A percentile compares a stretch with the other conserved stretches of the same genome.
These are phyloP conservation scores for Macrocybe gigantea DNA, from an alignment of 768 basidiomycete genomes.

Conservation along the genomic window DNA sequence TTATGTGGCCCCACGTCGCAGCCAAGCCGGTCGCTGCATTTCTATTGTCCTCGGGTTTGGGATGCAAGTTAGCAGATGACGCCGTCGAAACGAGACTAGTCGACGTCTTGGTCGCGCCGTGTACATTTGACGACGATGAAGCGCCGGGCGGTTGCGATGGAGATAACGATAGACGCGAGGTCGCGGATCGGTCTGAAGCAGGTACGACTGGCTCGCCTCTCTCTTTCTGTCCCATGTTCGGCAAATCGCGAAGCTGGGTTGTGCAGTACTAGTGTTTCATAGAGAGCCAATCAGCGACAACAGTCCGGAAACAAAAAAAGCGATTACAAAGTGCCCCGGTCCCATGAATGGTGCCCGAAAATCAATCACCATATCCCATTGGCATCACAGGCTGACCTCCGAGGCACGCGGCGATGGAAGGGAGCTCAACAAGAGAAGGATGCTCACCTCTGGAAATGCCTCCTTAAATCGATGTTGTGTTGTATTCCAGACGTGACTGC, in stretches of 20 bases:
- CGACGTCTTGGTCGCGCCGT: too few relatives aligned
- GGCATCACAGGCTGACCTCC: too few relatives aligned
- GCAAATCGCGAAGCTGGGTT: slow-evolving; percentile 62
- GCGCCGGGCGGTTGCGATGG: background rate
- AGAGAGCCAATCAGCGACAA: slow-evolving; percentile 6
- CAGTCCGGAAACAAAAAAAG: too few relatives aligned
- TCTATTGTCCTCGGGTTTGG: slow-evolving; percentile 19
- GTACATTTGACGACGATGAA: slow-evolving; percentile 1
- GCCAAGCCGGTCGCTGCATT: slow-evolving; percentile 43
- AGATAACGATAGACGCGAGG: slow-evolving; percentile 9
- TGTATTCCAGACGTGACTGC: slow-evolving; percentile 86
- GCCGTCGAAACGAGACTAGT: too few relatives aligned
- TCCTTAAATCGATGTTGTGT: slow-evolving; percentile 76
- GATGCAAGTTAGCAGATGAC: background rate
- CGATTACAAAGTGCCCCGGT: too few relatives aligned
- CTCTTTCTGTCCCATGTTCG: slow-evolving; percentile 90
- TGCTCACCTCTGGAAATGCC: slow-evolving; percentile 82
- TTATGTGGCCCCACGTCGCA: slow-evolving; percentile 55
- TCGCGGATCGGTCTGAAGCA: slow-evolving; percentile 13
- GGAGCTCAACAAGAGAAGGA: slow-evolving; percentile 1
- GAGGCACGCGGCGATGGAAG: background rate
- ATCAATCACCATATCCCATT: too few relatives aligned
- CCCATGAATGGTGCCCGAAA: too few relatives aligned
- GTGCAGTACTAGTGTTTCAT: slow-evolving; percentile 56
- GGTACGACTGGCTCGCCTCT: slow-evolving; percentile 41